Percentiles rank a stretch among this genome's conserved stretches.
Conservation (phyloP, 768 basidiomycete species). For the Suillus bovinus region DNA sequence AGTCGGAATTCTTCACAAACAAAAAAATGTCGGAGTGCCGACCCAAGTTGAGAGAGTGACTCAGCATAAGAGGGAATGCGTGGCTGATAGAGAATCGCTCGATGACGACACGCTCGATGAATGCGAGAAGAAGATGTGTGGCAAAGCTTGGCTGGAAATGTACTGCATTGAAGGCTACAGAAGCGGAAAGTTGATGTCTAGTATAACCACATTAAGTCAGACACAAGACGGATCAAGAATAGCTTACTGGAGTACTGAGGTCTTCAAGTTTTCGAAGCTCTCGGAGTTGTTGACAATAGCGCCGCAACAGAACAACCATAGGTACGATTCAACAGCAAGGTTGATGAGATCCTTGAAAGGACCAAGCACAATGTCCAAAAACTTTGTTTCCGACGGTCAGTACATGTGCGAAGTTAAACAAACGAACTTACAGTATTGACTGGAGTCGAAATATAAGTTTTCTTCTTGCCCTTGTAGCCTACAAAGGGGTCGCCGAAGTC, state of each 20-base stretch:
- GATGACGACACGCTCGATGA: neutral
- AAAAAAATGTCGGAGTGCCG: no score
- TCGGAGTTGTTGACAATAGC: neutral
- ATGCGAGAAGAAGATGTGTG: neutral
- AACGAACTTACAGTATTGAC: no score
- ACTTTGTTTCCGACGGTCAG: no score
- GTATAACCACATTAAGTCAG: neutral
- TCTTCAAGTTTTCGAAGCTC: neutral
- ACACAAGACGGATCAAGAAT: neutral
- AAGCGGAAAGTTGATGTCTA: neutral
- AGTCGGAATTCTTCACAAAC: no score
- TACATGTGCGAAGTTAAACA: no score
- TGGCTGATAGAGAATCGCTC: neutral
- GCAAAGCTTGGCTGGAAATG: neutral
- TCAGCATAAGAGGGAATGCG: neutral
- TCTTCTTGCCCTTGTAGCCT: no score
- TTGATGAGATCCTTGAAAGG: no score
- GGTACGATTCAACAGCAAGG: neutral
- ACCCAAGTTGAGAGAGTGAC: no score
- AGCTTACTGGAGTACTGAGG: neutral
- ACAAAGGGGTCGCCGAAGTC: no score
- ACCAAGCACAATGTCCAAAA: no score
- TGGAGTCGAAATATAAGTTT: no score
- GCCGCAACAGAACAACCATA: neutral
- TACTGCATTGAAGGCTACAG: conserved; percentile 7